Base-by-base conservation (phyloP, 2,329 filamentous ascomycete species). In the Aspergillus calidoustus region DNA sequence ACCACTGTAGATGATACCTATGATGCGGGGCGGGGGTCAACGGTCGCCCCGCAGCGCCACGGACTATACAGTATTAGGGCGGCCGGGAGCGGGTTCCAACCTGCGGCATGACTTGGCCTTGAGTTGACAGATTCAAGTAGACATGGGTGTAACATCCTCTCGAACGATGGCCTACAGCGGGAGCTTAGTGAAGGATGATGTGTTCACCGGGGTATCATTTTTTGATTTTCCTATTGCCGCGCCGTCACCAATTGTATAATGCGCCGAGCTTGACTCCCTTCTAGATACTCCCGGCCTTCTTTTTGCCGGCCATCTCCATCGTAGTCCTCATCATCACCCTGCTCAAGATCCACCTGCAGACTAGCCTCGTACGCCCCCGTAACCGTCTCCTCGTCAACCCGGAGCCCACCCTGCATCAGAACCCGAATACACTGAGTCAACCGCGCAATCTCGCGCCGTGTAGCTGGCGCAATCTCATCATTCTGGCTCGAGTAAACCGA, bases 401-500 rank as follows among this genome's bases (percentile, higher is more conserved):
- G 87, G 48, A 95, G 80, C 0, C 92, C 91, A 49, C 90, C 87
- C 74, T 96, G 90, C 2, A 96, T 91, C 62, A 99, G 80, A 1
- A 92, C 90, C 60, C 88, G 86, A 59, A 99, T 90, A 60, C 95
- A 91, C 23, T 91, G 91, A 41, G 90, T 85, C 50, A 98, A 84
- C 62, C 93, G 84, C 17, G 92, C 89, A 77, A 99, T 97, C 82
- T 98, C 95, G 64, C 89, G 86, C 82, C 95, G 88, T 17, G 92
- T 94, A 54, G 87, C 87, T 2, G 87, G 81, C 23, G 87, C 82
- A 65, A 99, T 93, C 60, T 87, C 84, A 74, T 98, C 94, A 74
- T 99, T 99, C 80, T 97, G 93, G 74, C 91, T 96, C 59, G 91
- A 95, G 79, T 99, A 99, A 69, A 97, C 92, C 57, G 89, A 91